Evolutionary conservation across 1,284 basidiomycete genomes (phyloP), one percentile per base, ranked within the genome.

Genomic region (Cryptococcus wingfieldii): DNA sequence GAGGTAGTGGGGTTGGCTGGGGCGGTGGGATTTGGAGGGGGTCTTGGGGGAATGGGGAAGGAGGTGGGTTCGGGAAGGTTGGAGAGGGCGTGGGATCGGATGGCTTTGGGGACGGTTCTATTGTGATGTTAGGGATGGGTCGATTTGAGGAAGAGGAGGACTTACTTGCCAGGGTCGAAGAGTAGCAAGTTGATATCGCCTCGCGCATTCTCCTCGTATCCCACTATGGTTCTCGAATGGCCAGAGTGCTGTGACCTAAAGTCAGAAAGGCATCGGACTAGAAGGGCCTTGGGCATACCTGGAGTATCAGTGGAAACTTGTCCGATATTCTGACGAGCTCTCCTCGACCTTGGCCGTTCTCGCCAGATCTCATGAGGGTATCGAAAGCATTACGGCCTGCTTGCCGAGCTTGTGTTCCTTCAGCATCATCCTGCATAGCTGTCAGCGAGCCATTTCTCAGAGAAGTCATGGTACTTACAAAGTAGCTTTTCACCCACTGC

Each of bases 141-240:
- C 10, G 8, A 49, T 14, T n/a, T 4, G 27, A 49, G 41, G 49
- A 51, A 31, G 31, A 38, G 16, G 38, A 18, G 27, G 31, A 61
- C 82, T 62, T 60, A 89, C 89, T 71, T 79, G n/a, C 84, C 83
- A 12, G 90, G 88, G 76, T 93, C 89, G 60, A 91, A 89, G 9
- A 83, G 78, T 10, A 93, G 78, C 2, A 94, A 79, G 62, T 83
- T 85, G 41, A 83, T 79, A 13, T 79, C 75, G 6, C 84, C 86
- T 19, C 78, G 79, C 60, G 80, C 81, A 31, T 77, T 79, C 39
- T 84, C 74, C 69, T 93, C 89, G 64, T 87, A 91, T 1, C 90
- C 90, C 2, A 93, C 80, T 14, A 94, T 84, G 1, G 86, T 86
- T n/a, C 87, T 78, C 14, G 90, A 93, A 76, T 94, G 90, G 0